phyloP scores from a whole-genome alignment of 192 early-diverging fungal species.

The Phlyctochytrium arcticum region DNA sequence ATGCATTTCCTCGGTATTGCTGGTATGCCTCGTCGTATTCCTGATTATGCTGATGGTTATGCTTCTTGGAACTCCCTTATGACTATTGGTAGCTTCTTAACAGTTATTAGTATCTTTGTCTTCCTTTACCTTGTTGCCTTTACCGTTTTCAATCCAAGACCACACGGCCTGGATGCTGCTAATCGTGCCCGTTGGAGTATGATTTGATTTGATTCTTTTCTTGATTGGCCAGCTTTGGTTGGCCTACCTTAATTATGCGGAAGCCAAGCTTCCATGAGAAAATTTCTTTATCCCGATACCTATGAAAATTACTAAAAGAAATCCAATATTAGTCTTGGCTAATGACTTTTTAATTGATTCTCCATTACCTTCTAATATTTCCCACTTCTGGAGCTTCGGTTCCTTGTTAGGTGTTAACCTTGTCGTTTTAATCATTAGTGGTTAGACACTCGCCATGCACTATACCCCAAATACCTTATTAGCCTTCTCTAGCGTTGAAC shows the following conservation, averaged over 20 bases:
- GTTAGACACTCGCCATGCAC: constrained; percentile 47
- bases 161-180: not conserved
- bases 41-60: constrained; percentile 41
- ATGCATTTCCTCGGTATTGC: constrained; percentile 56
- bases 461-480: constrained; percentile 38
- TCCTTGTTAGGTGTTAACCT: constrained; percentile 51
- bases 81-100: constrained; percentile 42
- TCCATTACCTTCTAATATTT: constrained; percentile 42
- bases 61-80: constrained; percentile 40
- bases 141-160: constrained; percentile 23
- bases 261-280: too few relatives aligned
- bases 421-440: constrained; percentile 44
- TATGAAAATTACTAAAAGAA: constrained; percentile 53
- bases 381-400: constrained; percentile 47
- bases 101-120: constrained; percentile 34
- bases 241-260: too few relatives aligned
- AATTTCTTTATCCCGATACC: too few relatives aligned
- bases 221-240: too few relatives aligned
- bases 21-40: constrained; percentile 36
- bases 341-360: constrained; percentile 57
- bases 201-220: constrained; percentile 6
- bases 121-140: constrained; percentile 34
- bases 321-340: constrained; percentile 39
- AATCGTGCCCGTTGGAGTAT: constrained; percentile 14
- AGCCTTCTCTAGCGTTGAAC: constrained; percentile 44